Conservation (phyloP, 768 basidiomycete species). For the Panaeolus cyanescens region DNA sequence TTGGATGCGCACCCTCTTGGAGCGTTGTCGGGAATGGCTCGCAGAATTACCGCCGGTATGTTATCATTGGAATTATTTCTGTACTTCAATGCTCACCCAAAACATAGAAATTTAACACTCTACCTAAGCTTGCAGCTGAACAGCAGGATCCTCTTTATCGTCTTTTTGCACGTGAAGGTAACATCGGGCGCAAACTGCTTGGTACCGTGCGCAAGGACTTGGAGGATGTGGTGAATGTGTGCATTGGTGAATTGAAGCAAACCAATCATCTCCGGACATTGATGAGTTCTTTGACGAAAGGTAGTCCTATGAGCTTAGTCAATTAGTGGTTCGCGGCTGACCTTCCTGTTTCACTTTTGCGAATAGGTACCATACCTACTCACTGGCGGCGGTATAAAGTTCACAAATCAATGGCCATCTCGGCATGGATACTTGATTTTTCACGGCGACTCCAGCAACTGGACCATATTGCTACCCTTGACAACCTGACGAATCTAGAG, state of each 20-base stretch:
- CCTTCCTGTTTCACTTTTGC: conserved; percentile 8
- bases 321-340: neutral
- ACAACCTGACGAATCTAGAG: conserved; percentile 67
- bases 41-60: conserved; percentile 72
- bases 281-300: conserved; percentile 89
- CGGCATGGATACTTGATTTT: conserved; percentile 86
- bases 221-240: conserved; percentile 78
- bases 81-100: neutral
- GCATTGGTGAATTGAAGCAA: conserved; percentile 87
- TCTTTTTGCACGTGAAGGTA: conserved; percentile 86
- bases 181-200: conserved; percentile 79
- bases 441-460: conserved; percentile 82
- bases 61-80: conserved; percentile 4
- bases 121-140: conserved; percentile 67
- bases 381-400: conserved; percentile 94
- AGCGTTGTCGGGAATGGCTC: conserved; percentile 86
- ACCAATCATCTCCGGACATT: conserved; percentile 94
- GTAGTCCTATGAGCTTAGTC: conserved; percentile 36
- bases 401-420: conserved; percentile 75
- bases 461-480: conserved; percentile 64
- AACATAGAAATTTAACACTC: conserved; percentile 59
- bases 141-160: conserved; percentile 86
- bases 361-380: conserved; percentile 80
- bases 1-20: conserved; percentile 90
- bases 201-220: conserved; percentile 81